Base-by-base conservation (phyloP, 139 green algal genomes). In the Chlorella sorokiniana region DNA sequence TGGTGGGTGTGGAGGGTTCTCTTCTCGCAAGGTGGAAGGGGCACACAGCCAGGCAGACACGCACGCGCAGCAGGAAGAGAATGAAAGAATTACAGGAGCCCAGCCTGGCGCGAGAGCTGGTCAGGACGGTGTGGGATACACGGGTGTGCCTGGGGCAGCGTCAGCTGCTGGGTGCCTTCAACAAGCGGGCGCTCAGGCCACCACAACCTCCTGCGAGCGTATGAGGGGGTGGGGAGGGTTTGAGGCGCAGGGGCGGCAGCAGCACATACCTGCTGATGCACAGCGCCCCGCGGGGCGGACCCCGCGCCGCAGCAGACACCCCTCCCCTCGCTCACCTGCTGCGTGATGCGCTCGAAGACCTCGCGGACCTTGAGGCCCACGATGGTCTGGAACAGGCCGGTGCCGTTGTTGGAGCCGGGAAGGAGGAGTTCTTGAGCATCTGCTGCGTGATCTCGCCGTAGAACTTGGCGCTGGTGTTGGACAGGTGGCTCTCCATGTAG, bases 371-470 rank as follows among this genome's bases (percentile, higher is more conserved):
- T 99, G 20, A 99, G 89, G 73, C 95, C 97, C 3, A 93, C 88
- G 33, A 99, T 95, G 62, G 97, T 99, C 88, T 98, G 96, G 94
- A 99, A 98, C 41, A 99, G 93, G 59, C 97, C 97, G 25, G 97
- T 99, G 87, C 97, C 97, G 90, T 99, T 99, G 91, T 97, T 99
- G 85, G 93, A 98, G 76, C 97, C 97, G 5, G 97, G 95, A 98
- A 99, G 76, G 88, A 86, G 64, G 88, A 88, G 91, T 98, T 97
- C 92, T 98, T 99, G 29, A 99, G 91, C 97, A 99, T 99, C 91
- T 99, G 97, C 92, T 99, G 97, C 2, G 97, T 99, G 85, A 99
- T 98, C 94, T 99, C 97, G 64, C 96, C 94, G 76, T 97, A 97
- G 85, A 92, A 92, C 93, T 99, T 99, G 91, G 96, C 90, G 48